Evolutionary conservation across 2,329 filamentous ascomycete species (phyloP), one percentile per base, ranked within the genome.

Genomic region (Fusarium sp.): DNA sequence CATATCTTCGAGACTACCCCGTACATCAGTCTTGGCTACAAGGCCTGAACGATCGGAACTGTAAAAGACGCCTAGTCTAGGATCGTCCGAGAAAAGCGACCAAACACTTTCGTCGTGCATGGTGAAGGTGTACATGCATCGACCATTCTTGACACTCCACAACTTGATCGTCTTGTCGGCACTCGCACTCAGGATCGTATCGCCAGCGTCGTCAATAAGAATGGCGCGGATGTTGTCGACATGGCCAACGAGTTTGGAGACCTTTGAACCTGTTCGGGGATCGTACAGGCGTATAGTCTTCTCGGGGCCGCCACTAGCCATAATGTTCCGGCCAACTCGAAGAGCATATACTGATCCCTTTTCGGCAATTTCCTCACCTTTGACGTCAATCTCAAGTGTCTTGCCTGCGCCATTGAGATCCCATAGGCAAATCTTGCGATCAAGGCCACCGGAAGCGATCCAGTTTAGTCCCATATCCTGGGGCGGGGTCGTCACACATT

Each of bases 81-180:
- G 95, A 77, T 97, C 91, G 62, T 96, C 92, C 0, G 96, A 98
- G 82, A 93, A 97, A 24, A 99, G 87, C 2, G 94, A 97, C 96
- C 96, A 99, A 24, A 99, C 94, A 80, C 95, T 98, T 80, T 98
- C 95, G 80, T 97, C 97, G 84, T 99, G 96, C 96, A 99, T 99
- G 63, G 95, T 98, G 77, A 99, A 89, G 1, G 96, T 99, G 83
- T 98, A 94, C 92, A 98, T 96, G 87, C 96, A 99, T 76, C 96
- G 90, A 64, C 96, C 96, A 24, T 95, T 96, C 12, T 94, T 96
- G 76, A 98, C 92, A 75, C 95, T 98, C 96, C 96, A 99, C 66
- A 98, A 91, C 85, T 99, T 99, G 85, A 99, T 92, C 0, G 96
- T 98, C 83, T 97, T 95, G 81, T 99, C 96, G 2, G 96, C 96